Conservation (phyloP, 2,329 filamentous ascomycete genomes). For the Beauveria scarabaeidicola region DNA sequence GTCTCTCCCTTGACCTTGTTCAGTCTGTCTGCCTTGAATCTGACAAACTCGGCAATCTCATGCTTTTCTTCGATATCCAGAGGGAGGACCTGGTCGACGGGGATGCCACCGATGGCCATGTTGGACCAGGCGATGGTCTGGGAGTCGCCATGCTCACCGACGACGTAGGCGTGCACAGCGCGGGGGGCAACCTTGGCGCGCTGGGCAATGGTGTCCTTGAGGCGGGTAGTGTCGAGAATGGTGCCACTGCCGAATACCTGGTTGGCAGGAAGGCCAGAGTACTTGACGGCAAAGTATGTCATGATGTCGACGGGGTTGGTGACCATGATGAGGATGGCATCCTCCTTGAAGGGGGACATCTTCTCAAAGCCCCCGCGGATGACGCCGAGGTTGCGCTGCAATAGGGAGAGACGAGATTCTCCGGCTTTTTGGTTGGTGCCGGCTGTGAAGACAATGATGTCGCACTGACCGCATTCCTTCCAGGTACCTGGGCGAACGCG, state of each 20-base stretch:
- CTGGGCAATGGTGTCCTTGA: constrained; percentile 35
- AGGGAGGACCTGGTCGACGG: constrained; percentile 12
- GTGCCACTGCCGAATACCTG: constrained; percentile 48
- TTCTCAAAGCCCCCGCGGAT: constrained; percentile 36
- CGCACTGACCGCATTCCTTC: constrained; percentile 42
- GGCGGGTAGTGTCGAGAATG: constrained; percentile 41
- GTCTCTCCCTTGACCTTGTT: constrained; percentile 38
- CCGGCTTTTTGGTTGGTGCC: constrained; percentile 36
- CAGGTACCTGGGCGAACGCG: constrained; percentile 35
- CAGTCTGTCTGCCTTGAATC: constrained; percentile 34
- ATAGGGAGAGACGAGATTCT: constrained; percentile 3
- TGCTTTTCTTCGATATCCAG: constrained; percentile 36
- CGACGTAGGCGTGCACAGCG: constrained; percentile 15
- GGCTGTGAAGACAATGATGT: constrained; percentile 46
- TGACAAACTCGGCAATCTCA: constrained; percentile 38
- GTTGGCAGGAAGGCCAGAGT: constrained; percentile 36
- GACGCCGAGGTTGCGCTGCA: constrained; percentile 36
- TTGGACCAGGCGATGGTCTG: constrained; percentile 19
- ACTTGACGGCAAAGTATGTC: constrained; percentile 38
- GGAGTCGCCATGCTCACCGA: constrained; percentile 18
- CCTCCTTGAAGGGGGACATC: constrained; percentile 39
- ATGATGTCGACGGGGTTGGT: constrained; percentile 48
- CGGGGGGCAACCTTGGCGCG: constrained; percentile 12
- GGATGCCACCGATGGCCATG: constrained; percentile 16
- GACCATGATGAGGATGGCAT: constrained; percentile 42